phyloP scores from a whole-genome alignment of 495 filamentous ascomycete species.

The Trichoderma parareesei region DNA sequence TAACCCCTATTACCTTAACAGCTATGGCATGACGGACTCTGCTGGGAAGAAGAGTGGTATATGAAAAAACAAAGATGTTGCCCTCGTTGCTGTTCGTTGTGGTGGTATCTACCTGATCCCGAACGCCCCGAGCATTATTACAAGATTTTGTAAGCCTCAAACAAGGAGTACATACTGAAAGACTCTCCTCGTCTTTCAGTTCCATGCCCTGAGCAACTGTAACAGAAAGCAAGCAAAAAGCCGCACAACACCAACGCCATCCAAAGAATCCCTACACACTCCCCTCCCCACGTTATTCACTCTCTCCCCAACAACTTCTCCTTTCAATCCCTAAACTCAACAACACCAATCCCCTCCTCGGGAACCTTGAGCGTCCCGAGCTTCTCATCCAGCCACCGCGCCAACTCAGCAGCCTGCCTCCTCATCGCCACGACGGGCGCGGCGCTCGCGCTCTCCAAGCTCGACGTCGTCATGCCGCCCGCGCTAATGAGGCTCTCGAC shows the following conservation, averaged over 20 bases:
- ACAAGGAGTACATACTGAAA: neutral
- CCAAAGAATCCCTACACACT: neutral
- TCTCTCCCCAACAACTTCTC: constrained; percentile 1
- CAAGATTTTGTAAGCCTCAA: too few relatives aligned
- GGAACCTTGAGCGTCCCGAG: constrained; percentile 32
- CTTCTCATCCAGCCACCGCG: constrained; percentile 36
- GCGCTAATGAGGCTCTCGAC: constrained; percentile 25
- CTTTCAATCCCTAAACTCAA: neutral
- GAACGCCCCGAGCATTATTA: constrained; percentile 4
- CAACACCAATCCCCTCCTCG: constrained; percentile 33
- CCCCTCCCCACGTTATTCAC: neutral
- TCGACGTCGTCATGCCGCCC: constrained; percentile 23
- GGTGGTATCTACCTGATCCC: neutral
- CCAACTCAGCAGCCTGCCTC: constrained; percentile 40
- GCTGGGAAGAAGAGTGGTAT: neutral
- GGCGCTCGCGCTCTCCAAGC: constrained; percentile 20
- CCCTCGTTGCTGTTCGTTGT: neutral
- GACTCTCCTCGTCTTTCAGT: neutral
- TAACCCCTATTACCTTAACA: neutral
- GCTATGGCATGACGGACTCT: neutral
- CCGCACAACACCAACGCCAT: neutral
- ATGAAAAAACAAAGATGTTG: neutral
- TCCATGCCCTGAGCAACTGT: neutral
- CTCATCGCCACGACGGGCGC: constrained; percentile 30
- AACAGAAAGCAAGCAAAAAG: neutral